phyloP scores from a whole-genome alignment of 257 asterid genomes.

The Lantana camara region DNA sequence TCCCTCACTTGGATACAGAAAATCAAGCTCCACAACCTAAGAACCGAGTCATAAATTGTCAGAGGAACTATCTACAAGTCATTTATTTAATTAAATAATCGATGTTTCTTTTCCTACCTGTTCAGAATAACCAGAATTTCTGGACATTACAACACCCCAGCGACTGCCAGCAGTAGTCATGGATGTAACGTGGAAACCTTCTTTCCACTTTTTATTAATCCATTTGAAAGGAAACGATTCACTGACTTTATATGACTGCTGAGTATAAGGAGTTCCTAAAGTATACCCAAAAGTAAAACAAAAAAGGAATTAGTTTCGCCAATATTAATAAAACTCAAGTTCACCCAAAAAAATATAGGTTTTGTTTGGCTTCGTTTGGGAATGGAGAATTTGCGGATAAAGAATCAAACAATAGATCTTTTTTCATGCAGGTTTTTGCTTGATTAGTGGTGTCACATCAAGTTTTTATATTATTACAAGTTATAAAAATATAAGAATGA shows the following conservation, averaged over 20 bases:
- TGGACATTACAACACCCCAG: slow-evolving; percentile 99
- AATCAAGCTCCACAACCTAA: slow-evolving; percentile 96
- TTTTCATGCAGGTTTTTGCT: too few species aligned
- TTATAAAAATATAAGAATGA: not conserved
- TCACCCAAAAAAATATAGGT: too few species aligned
- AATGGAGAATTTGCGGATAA: too few species aligned
- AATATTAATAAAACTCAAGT: not conserved
- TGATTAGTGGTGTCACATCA: too few species aligned
- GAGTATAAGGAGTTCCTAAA: slow-evolving; percentile 92
- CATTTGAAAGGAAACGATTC: slow-evolving; percentile 98
- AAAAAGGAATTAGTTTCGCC: not conserved
- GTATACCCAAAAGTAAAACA: slow-evolving; percentile 5
- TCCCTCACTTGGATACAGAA: slow-evolving; percentile 96
- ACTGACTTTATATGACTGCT: slow-evolving; percentile 95
- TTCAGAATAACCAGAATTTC: slow-evolving; percentile 89
- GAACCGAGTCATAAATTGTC: not conserved
- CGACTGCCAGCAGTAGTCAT: slow-evolving; percentile 99
- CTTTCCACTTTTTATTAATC: slow-evolving; percentile 98
- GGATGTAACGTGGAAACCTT: slow-evolving; percentile 97
- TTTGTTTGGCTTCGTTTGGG: too few species aligned
- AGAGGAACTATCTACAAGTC: too few species aligned
- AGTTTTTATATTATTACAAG: too few species aligned
- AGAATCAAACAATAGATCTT: too few species aligned
- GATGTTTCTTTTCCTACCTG: too few species aligned
- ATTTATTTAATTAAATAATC: too few species aligned